Conservation (phyloP, 257 asterid species). For the Mitragyna speciosa region DNA sequence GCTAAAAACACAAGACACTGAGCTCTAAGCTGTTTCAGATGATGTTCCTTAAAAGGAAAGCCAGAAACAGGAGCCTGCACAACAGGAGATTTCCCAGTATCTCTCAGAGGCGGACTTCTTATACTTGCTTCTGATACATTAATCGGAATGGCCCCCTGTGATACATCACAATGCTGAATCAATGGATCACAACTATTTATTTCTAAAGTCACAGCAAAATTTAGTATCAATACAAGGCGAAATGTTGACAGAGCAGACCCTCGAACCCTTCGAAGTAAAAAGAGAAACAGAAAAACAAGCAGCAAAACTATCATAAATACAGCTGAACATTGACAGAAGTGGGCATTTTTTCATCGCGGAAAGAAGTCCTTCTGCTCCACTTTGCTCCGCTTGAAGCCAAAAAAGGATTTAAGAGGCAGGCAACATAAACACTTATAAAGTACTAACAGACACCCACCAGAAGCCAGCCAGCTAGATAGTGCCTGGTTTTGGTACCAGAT, state of each 20-base stretch:
- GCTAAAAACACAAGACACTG: constrained; percentile 99
- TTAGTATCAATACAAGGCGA: background rate
- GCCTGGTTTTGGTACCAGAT: background rate
- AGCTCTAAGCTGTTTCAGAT: constrained; percentile 95
- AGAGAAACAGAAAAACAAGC: background rate
- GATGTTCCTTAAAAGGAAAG: constrained; percentile 90
- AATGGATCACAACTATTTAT: background rate
- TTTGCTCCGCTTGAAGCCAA: too few relatives aligned
- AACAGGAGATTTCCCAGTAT: constrained; percentile 75
- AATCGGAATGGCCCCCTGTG: constrained; percentile 56
- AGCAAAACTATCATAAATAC: background rate
- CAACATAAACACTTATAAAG: background rate
- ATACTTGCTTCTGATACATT: constrained; percentile 54
- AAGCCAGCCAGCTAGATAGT: constrained; percentile 2
- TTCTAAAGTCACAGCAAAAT: background rate
- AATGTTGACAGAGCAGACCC: background rate
- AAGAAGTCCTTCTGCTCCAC: background rate
- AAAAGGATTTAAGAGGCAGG: background rate
- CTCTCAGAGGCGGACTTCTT: constrained; percentile 59
- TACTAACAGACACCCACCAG: background rate
- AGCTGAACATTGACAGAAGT: background rate
- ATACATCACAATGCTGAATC: constrained; percentile 17
- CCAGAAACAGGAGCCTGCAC: constrained; percentile 56
- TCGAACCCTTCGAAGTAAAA: background rate
- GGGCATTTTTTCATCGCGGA: background rate